Percentiles rank a stretch among this genome's conserved stretches.
These are phyloP conservation scores for Saccharum officinarum DNA, from an alignment of 176 grass and related monocot species.

Conservation along the genomic window DNA sequence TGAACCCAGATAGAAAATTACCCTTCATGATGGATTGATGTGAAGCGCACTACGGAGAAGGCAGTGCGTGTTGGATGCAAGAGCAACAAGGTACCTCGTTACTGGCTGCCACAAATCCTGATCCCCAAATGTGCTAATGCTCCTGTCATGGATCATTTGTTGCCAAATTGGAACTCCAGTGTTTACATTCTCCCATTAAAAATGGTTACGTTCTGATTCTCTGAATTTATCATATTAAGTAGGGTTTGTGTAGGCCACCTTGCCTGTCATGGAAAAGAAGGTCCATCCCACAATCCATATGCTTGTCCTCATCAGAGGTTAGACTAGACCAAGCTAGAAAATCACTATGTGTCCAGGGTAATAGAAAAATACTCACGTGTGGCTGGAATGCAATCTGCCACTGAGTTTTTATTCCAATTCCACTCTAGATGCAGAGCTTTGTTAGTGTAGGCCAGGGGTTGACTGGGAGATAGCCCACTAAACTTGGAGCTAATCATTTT, in stretches of 20 bases:
- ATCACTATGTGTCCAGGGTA: neutral
- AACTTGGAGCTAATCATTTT: conserved; percentile 39
- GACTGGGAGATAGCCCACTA: conserved; percentile 31
- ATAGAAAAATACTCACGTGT: conserved; percentile 32
- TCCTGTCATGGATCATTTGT: conserved; percentile 7
- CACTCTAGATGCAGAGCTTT: conserved; percentile 8
- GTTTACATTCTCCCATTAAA: neutral
- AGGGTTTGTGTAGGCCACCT: conserved; percentile 22
- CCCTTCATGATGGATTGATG: conserved; percentile 8
- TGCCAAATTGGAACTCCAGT: conserved; percentile 11
- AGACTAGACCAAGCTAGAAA: neutral
- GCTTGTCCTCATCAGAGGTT: conserved; percentile 37
- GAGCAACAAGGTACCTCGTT: neutral
- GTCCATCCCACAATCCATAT: conserved; percentile 29
- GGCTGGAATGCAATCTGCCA: conserved; percentile 19
- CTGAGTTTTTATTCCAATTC: conserved; percentile 19
- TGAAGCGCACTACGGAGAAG: conserved; percentile 5
- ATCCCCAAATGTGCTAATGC: neutral
- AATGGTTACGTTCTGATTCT: neutral
- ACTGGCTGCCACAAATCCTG: neutral
- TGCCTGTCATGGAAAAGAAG: conserved; percentile 38
- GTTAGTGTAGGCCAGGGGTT: neutral
- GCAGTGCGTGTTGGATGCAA: conserved; percentile 22
- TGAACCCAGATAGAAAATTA: neutral
- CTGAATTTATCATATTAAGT: conserved; percentile 23